Percentiles rank a stretch among this genome's conserved stretches.
phyloP scores from a whole-genome alignment of 768 basidiomycete genomes.

The Boletus coccyginus region DNA sequence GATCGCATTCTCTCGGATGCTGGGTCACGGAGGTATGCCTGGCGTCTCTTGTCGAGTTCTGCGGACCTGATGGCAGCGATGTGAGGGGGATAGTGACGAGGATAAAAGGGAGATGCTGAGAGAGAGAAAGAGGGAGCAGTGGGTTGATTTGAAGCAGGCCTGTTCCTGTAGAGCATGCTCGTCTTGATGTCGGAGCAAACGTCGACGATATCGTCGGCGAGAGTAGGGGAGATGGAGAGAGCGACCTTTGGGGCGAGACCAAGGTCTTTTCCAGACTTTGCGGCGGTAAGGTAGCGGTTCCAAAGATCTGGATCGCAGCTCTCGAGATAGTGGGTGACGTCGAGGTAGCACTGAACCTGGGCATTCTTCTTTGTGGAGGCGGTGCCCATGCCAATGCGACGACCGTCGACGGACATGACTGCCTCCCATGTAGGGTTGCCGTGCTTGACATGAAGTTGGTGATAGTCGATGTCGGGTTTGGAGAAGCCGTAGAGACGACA shows the following conservation, averaged over 20 bases:
- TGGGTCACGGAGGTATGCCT: constrained; percentile 61
- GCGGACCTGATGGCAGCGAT: constrained; percentile 53
- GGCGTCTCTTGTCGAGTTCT: constrained; percentile 49
- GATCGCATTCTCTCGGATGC: constrained; percentile 61
- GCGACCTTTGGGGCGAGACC: constrained; percentile 68
- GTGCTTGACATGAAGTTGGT: constrained; percentile 29
- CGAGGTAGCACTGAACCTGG: constrained; percentile 72
- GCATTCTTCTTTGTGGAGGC: constrained; percentile 71
- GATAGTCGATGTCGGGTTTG: constrained; percentile 66
- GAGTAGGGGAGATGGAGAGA: constrained; percentile 58
- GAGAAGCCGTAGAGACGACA: constrained; percentile 75
- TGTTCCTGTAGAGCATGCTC: constrained; percentile 63
- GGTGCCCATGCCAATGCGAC: constrained; percentile 79
- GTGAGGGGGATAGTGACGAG: constrained; percentile 29
- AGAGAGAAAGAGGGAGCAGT: background rate
- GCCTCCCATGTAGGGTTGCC: constrained; percentile 57
- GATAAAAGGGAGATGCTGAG: constrained; percentile 15
- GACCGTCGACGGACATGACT: constrained; percentile 70
- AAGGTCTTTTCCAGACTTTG: constrained; percentile 63
- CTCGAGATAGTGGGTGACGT: constrained; percentile 85
- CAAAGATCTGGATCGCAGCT: constrained; percentile 80
- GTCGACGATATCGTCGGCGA: constrained; percentile 71
- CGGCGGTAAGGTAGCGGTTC: constrained; percentile 61
- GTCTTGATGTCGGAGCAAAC: constrained; percentile 64
- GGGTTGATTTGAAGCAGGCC: constrained; percentile 39